Conservation (phyloP, 1,139 yeast genomes). For the Suhomyces wounanorum region DNA sequence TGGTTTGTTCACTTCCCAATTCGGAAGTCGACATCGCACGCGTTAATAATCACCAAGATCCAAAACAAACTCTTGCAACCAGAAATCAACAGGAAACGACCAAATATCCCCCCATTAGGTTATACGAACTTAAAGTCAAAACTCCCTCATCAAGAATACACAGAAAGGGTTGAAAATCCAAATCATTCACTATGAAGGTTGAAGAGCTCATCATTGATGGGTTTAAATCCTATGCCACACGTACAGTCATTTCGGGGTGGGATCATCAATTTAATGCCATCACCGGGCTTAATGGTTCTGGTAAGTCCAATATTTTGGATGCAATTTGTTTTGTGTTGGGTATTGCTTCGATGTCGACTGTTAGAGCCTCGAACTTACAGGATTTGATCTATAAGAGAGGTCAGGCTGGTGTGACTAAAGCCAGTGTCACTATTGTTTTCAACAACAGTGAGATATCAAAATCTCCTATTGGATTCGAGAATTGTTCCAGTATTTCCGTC, state of each 20-base stretch:
- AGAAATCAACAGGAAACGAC: background rate
- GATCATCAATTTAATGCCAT: constrained; percentile 96
- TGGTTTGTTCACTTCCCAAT: constrained; percentile 1
- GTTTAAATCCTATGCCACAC: constrained; percentile 94
- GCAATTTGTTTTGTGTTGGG: constrained; percentile 99
- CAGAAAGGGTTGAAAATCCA: background rate
- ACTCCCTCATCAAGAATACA: no score
- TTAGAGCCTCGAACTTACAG: constrained; percentile 89
- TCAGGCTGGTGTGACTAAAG: constrained; percentile 97
- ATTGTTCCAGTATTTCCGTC: constrained; percentile 78
- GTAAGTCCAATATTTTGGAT: constrained; percentile 91
- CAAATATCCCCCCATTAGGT: background rate
- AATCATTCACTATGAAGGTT: constrained; percentile 65
- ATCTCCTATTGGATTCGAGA: constrained; percentile 88
- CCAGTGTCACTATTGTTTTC: constrained; percentile 93
- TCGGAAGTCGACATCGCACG: constrained; percentile 10
- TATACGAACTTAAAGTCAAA: background rate
- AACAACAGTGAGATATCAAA: constrained; percentile 75
- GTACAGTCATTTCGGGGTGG: constrained; percentile 96
- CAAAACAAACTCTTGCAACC: constrained; percentile 3
- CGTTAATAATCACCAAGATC: constrained; percentile 1
- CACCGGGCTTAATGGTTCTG: constrained; percentile 97
- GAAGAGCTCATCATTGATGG: constrained; percentile 97
- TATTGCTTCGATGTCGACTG: constrained; percentile 89
- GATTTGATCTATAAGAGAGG: constrained; percentile 96